Base-by-base conservation (phyloP, 345 rosid species). In the Excoecaria cochinchinensis region DNA sequence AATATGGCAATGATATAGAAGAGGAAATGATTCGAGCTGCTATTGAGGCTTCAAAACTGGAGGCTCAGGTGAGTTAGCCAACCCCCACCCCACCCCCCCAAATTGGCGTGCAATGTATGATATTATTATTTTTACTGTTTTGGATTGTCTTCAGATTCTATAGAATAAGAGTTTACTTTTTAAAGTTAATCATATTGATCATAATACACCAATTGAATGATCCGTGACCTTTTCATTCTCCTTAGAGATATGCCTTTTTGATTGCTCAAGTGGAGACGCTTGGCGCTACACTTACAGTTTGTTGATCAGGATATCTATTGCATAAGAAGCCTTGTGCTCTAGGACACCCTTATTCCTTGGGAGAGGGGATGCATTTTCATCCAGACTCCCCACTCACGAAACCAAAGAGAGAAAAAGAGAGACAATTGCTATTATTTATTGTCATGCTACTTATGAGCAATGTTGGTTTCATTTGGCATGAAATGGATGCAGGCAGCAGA, bases 11-110 rank as follows among this genome's bases (percentile, higher is more conserved):
- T 89, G 99, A 94, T 73, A 90, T 93, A 63, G 99, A 96, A 85
- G 99, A 96, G 88, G 94, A 96, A 84, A 96, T 96, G 99, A 75
- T 96, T 80, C 84, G 80, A 76, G 99, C 98, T 85, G 99, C 99
- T 76, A 93, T 96, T 71, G 99, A 96, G 89, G 99, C 99, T 80
- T 96, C 99, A 48, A 96, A 84, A 76, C 74, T 55, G 77, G 98
- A 92, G 60, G 89, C 85, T 78, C 87, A 81, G 89, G 95, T 87
- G 77, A 81, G 71, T 56, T 59, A 71, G 67, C 79, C 40, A 57
- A n/a, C n/a, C n/a, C n/a, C n/a, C n/a, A n/a, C n/a, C n/a, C n/a
- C 31, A 31, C 31, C 31, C 31, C 31, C 31, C 31, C 31, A 31
- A 31, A 31, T 31, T 31, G 31, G 1, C 47, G n/a, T 56, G n/a